A percentile compares a stretch with the other conserved stretches of the same genome.
Evolutionary conservation across 163 green algal genomes (phyloP).

Genomic region (Chlorella variabilis): DNA sequence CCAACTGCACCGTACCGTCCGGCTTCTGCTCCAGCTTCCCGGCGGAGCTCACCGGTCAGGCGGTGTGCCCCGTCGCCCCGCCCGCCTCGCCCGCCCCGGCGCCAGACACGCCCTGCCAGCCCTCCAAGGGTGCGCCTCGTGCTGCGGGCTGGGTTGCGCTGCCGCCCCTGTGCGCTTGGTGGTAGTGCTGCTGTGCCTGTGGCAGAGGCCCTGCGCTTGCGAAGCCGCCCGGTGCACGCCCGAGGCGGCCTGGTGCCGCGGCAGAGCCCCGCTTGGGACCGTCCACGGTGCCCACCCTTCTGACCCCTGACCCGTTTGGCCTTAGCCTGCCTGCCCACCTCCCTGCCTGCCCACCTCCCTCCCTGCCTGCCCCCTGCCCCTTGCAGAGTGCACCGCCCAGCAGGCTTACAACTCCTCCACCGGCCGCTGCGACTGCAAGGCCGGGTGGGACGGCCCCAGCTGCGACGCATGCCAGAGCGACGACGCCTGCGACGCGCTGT

Average conservation of each 20-base stretch:
- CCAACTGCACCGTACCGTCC: constrained; percentile 9
- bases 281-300: not conserved
- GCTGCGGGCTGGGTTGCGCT: too few relatives aligned
- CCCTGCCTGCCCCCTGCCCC: not conserved
- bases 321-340: too few relatives aligned
- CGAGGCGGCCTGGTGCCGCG: too few relatives aligned
- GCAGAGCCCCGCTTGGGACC: too few relatives aligned
- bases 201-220: too few relatives aligned
- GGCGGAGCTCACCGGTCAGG: not conserved
- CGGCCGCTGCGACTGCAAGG: constrained; percentile 37
- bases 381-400: constrained; percentile 22
- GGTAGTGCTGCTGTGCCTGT: too few relatives aligned
- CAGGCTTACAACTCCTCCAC: constrained; percentile 32
- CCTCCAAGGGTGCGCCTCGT: not conserved
- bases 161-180: too few relatives aligned
- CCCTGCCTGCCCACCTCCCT: too few relatives aligned
- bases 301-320: too few relatives aligned
- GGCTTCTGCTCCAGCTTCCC: constrained; percentile 49
- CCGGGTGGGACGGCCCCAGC: constrained; percentile 45
- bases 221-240: too few relatives aligned
- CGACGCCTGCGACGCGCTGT: constrained; percentile 36
- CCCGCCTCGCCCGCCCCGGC: constrained; percentile 1
- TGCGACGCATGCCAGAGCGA: constrained; percentile 51
- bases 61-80: constrained; percentile 15
- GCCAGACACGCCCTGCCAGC: not conserved